A percentile compares a stretch with the other conserved stretches of the same genome.
Conservation (phyloP, 2,329 filamentous ascomycete genomes). For the Thielaviopsis ethacetica region DNA sequence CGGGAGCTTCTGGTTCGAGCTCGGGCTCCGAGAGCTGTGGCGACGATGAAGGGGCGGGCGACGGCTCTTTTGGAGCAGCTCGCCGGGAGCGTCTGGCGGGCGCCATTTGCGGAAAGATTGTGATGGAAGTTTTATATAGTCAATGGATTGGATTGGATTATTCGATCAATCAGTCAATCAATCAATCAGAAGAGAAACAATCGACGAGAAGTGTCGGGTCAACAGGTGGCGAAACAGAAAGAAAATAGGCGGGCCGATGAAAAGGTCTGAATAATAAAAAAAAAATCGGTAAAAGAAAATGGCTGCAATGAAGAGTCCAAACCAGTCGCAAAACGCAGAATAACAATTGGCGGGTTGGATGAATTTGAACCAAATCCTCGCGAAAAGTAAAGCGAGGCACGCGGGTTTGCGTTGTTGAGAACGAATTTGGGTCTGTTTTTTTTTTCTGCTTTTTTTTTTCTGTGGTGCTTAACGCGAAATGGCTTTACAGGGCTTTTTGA, state of each 20-base stretch:
- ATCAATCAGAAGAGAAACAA: neutral
- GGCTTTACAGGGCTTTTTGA: too few relatives aligned
- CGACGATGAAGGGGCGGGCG: constrained; percentile 7
- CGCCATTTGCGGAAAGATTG: constrained; percentile 7
- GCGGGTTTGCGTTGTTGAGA: neutral
- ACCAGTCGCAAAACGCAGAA: neutral
- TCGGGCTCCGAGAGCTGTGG: constrained; percentile 10
- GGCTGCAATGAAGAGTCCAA: neutral
- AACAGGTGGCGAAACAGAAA: neutral
- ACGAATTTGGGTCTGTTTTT: neutral
- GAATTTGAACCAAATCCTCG: neutral
- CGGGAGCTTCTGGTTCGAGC: constrained; percentile 5
- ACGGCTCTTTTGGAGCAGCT: constrained; percentile 9
- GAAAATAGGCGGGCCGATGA: neutral
- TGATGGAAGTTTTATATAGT: neutral
- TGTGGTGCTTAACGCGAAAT: neutral
- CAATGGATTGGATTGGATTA: neutral
- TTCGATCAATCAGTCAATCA: neutral
- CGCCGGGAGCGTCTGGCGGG: constrained; percentile 11
- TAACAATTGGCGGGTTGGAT: neutral
- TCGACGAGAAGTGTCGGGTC: neutral
- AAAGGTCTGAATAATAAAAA: neutral
- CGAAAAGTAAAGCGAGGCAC: neutral
- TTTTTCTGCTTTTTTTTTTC: neutral
- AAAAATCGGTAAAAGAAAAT: neutral